Evolutionary conservation across 2,329 filamentous ascomycete genomes (phyloP).

Genomic region (Aspergillus glaucus): DNA sequence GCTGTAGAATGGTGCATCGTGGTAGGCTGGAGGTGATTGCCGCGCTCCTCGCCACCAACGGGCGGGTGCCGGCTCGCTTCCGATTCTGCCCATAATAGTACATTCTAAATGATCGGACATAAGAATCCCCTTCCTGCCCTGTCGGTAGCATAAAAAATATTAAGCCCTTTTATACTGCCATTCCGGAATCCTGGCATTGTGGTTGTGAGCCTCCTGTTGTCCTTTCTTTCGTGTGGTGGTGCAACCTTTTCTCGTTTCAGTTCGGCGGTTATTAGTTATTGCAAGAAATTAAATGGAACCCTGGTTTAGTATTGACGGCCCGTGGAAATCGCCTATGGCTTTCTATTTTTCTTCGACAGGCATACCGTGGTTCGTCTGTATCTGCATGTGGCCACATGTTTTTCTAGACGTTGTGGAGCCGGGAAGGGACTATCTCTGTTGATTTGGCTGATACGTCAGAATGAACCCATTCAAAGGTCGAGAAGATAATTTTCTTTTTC

Average conservation of each 20-base stretch:
- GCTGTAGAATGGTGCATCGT: slow-evolving; percentile 3
- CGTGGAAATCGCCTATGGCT: too few relatives aligned
- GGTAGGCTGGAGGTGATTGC: slow-evolving; percentile 16
- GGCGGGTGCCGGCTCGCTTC: slow-evolving; percentile 2
- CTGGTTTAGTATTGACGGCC: background rate
- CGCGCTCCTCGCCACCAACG: slow-evolving; percentile 4
- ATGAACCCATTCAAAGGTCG: too few relatives aligned
- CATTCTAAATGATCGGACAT: background rate
- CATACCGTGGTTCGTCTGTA: background rate
- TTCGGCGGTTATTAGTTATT: background rate
- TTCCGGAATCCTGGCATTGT: background rate
- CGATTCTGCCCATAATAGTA: background rate
- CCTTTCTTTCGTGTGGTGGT: background rate
- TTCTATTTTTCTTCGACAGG: too few relatives aligned
- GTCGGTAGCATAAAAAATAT: background rate
- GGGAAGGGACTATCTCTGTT: background rate
- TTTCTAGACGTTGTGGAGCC: background rate
- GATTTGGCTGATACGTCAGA: background rate
- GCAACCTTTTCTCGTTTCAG: background rate
- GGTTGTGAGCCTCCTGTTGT: background rate
- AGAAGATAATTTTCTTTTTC: too few relatives aligned
- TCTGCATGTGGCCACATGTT: background rate
- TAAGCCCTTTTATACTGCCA: background rate
- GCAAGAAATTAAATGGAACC: background rate
- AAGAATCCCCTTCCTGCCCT: background rate